Evolutionary conservation across 306 rosid genomes (phyloP).

Genomic region (Albizia julibrissin): DNA sequence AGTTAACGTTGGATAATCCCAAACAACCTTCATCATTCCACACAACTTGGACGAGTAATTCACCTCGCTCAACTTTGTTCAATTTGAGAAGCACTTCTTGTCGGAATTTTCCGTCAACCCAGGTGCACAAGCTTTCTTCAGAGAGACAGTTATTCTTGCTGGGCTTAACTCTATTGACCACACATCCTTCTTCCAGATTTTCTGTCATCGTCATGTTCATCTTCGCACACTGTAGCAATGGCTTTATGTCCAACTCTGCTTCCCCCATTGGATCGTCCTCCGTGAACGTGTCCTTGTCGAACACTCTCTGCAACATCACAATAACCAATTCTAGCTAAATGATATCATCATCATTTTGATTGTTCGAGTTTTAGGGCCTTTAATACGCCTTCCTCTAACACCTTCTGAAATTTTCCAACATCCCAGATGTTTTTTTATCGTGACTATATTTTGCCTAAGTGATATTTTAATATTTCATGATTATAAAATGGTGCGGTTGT

Average conservation of each 20-base stretch:
- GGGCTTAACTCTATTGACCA: conserved; percentile 59
- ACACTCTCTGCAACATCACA: conserved; percentile 49
- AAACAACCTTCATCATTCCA: conserved; percentile 55
- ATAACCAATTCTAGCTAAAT: background rate
- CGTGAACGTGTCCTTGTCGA: conserved; percentile 68
- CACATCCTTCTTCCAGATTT: conserved; percentile 56
- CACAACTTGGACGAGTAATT: conserved; percentile 59
- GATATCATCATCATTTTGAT: background rate
- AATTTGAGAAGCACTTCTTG: conserved; percentile 75
- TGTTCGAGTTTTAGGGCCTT: too few relatives aligned
- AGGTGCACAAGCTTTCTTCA: conserved; percentile 63
- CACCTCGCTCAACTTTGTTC: conserved; percentile 72
- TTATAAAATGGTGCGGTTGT: too few relatives aligned
- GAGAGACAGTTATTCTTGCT: conserved; percentile 52
- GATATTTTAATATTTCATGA: too few relatives aligned
- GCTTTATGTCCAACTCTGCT: conserved; percentile 67
- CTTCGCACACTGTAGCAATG: conserved; percentile 66
- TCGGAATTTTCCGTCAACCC: conserved; percentile 58
- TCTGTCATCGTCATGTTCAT: conserved; percentile 34
- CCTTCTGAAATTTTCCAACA: too few relatives aligned
- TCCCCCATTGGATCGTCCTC: conserved; percentile 81
- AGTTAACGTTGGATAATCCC: conserved; percentile 39
- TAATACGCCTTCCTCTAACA: too few relatives aligned
- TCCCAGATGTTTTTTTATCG: too few relatives aligned
- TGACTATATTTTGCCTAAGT: too few relatives aligned